Percentiles rank a stretch among this genome's conserved stretches.
Conservation (phyloP, 2,329 filamentous ascomycete species). For the Exophiala sp. region DNA sequence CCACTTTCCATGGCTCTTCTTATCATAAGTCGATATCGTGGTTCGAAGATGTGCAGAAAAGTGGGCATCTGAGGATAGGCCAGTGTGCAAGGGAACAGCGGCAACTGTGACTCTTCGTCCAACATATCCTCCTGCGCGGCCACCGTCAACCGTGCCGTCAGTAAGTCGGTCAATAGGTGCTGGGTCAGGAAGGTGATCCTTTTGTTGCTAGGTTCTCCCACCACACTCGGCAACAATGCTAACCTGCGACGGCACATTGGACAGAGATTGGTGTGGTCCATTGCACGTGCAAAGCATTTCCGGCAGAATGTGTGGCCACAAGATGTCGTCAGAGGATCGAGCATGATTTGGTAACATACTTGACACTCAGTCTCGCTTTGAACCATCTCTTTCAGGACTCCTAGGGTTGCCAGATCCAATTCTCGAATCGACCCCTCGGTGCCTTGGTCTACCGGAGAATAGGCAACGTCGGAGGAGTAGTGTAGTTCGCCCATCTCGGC, state of each 20-base stretch:
- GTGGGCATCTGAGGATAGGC: constrained; percentile 80
- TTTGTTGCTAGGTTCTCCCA: constrained; percentile 57
- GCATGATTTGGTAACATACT: constrained; percentile 76
- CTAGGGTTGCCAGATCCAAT: constrained; percentile 52
- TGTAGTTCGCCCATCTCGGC: constrained; percentile 60
- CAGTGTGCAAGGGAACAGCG: constrained; percentile 78
- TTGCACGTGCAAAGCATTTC: constrained; percentile 68
- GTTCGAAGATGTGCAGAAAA: constrained; percentile 87
- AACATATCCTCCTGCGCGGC: constrained; percentile 56
- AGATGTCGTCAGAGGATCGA: constrained; percentile 76
- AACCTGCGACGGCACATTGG: constrained; percentile 73
- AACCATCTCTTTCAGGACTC: constrained; percentile 58
- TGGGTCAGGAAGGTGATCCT: constrained; percentile 62
- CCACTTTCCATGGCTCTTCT: constrained; percentile 67
- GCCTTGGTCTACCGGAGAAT: constrained; percentile 33
- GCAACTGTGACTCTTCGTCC: constrained; percentile 58
- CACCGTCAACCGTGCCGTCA: constrained; percentile 53
- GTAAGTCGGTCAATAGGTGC: constrained; percentile 67
- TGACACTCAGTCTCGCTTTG: constrained; percentile 79
- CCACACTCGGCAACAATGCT: constrained; percentile 49
- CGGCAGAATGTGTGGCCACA: constrained; percentile 91
- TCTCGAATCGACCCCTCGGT: constrained; percentile 29
- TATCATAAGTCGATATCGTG: constrained; percentile 88
- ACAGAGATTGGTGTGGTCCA: constrained; percentile 75
- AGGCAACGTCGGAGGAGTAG: constrained; percentile 56